These are phyloP conservation scores for Cladophialophora immunda DNA, from an alignment of 2,329 filamentous ascomycete species.

Conservation along the genomic window DNA sequence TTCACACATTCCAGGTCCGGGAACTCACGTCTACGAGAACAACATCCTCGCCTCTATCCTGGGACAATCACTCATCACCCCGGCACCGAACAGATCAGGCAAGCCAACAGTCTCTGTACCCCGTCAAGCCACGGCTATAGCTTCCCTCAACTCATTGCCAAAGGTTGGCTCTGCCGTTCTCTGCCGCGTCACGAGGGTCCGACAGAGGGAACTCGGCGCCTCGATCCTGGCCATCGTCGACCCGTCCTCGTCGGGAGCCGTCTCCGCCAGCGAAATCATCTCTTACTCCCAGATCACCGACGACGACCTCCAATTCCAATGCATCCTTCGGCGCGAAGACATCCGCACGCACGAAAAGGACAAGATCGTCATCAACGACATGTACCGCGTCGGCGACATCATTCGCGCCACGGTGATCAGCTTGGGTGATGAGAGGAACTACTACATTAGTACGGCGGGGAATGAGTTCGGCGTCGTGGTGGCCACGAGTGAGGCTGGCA, in stretches of 20 bases:
- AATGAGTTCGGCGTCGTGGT: conserved; percentile 89
- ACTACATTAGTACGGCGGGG: conserved; percentile 90
- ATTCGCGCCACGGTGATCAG: conserved; percentile 89
- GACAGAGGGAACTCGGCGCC: conserved; percentile 83
- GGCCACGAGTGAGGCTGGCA: conserved; percentile 88
- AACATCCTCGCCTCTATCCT: conserved; percentile 84
- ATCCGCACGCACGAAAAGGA: conserved; percentile 96
- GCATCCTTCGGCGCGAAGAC: conserved; percentile 86
- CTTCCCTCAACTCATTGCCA: conserved; percentile 58
- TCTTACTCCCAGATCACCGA: conserved; percentile 52
- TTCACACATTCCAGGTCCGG: conserved; percentile 76
- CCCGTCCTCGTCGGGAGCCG: conserved; percentile 53
- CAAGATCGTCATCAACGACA: conserved; percentile 87
- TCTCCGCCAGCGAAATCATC: conserved; percentile 27
- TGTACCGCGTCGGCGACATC: conserved; percentile 91
- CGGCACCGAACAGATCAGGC: conserved; percentile 48
- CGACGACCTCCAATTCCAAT: conserved; percentile 77
- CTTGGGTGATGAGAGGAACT: conserved; percentile 90
- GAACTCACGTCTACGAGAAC: conserved; percentile 81
- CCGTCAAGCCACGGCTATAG: conserved; percentile 57
- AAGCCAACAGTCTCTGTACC: conserved; percentile 47
- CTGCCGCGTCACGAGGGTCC: conserved; percentile 84
- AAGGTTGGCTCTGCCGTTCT: conserved; percentile 82
- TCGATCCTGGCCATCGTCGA: conserved; percentile 83
- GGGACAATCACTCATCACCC: conserved; percentile 70